Evolutionary conservation across 2,329 filamentous ascomycete species (phyloP), one percentile per base, ranked within the genome.

Genomic region (Ophiostoma sp.): DNA sequence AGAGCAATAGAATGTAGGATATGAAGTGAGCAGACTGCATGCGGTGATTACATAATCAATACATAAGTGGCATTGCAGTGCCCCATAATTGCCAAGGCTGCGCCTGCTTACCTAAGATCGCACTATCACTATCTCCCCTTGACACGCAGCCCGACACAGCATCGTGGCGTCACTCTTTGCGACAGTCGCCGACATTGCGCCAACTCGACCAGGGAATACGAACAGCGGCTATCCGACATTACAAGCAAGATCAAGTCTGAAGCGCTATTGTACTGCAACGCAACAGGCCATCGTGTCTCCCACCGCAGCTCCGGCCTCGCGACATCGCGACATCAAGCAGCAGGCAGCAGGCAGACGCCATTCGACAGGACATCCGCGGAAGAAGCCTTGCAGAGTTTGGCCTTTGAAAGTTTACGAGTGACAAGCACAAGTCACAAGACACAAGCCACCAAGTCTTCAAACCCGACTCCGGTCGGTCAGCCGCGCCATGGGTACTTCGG

Each of bases 381-480:
- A 35, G 33, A 15, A 10, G 8, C 0, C 13, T 41, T 11, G 11
- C 4, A 41, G 39, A 41, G 11, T 41, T 41, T 15, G 39, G 39
- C 39, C 2, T 13, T 41, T 4, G 4, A 10, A 15, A 15, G 39
- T 41, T 15, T 41, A 13, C 39, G 10, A 31, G 27, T 31, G 27
- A 31, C 27, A 31, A 31, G 27, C 27, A 31, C 27, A 31, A 31
- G 27, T 31, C 3, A 31, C 27, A 31, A 31, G 27, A 31, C 27
- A 31, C 27, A 31, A 31, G 27, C 27, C 54, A 62, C 54, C 27
- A 62, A 33, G 6, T 17, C 27, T 31, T 31, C 6, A 36, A 39
- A 65, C 15, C 60, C 60, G 62, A n/a, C 62, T 65, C 27, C 35
- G 62, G 62, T 65, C 62, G 62, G 33, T 39, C 62, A 65, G 20